Evolutionary conservation across 2,329 filamentous ascomycete species (phyloP).

Genomic region (Ceratocystis huliohia): DNA sequence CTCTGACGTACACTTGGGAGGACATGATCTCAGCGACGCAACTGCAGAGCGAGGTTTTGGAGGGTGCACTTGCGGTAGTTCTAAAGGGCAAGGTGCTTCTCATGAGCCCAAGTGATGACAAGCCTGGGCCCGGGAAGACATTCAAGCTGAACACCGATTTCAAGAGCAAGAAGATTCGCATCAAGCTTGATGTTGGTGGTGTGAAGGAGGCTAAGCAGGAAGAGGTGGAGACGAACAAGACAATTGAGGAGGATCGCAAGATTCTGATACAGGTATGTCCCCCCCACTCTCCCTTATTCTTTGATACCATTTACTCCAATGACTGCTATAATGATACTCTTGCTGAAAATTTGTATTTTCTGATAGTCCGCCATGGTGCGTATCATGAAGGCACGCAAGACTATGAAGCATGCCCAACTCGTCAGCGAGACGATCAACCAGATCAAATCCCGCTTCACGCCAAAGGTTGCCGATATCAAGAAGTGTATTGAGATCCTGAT

Average conservation of each 20-base stretch:
- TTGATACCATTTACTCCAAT: too few relatives aligned
- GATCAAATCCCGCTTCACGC: slow-evolving; percentile 83
- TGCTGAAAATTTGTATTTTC: slow-evolving; percentile 18
- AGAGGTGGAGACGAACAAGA: slow-evolving; percentile 96
- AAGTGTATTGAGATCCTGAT: slow-evolving; percentile 98
- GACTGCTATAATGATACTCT: background rate
- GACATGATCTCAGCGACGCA: slow-evolving; percentile 75
- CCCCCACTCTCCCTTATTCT: slow-evolving; percentile 22
- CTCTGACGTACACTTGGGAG: slow-evolving; percentile 71
- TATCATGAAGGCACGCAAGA: slow-evolving; percentile 99
- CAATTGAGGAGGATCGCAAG: slow-evolving; percentile 95
- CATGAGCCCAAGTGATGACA: slow-evolving; percentile 57
- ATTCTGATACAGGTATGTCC: slow-evolving; percentile 78
- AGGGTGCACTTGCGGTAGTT: slow-evolving; percentile 74
- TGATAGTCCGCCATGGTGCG: slow-evolving; percentile 87
- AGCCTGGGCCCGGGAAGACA: slow-evolving; percentile 62
- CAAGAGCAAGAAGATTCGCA: slow-evolving; percentile 95
- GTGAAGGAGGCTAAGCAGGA: slow-evolving; percentile 95
- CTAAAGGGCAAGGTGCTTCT: slow-evolving; percentile 85
- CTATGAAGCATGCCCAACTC: slow-evolving; percentile 92
- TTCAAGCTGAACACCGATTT: slow-evolving; percentile 88
- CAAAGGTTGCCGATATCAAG: slow-evolving; percentile 92
- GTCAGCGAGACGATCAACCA: slow-evolving; percentile 93
- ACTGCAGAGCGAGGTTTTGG: slow-evolving; percentile 67
- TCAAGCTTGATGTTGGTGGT: slow-evolving; percentile 90